Conservation (phyloP, 1,139 yeast species). For the Scheffersomyces illinoinensis region DNA sequence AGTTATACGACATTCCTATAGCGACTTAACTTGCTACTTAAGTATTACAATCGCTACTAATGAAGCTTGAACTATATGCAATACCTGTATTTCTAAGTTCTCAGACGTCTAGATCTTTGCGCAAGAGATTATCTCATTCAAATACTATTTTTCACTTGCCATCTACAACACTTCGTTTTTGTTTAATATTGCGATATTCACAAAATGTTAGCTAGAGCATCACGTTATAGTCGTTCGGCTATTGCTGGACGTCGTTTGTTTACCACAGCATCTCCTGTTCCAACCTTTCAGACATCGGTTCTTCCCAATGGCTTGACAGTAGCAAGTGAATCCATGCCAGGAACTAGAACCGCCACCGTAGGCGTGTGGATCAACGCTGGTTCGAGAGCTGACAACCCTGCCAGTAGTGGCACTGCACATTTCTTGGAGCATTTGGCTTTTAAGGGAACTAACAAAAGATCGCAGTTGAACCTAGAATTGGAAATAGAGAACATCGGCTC, state of each 20-base stretch:
- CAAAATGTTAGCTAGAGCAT: neutral
- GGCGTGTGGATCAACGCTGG: slow-evolving; percentile 99
- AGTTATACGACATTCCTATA: no score
- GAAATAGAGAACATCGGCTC: slow-evolving; percentile 97
- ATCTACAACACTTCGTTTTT: neutral
- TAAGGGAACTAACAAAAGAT: slow-evolving; percentile 83
- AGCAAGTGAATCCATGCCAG: slow-evolving; percentile 87
- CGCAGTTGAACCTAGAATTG: slow-evolving; percentile 83
- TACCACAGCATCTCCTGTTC: slow-evolving; percentile 8
- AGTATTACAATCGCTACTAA: no score
- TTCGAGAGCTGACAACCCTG: slow-evolving; percentile 88
- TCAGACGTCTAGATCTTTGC: neutral
- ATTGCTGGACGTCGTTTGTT: slow-evolving; percentile 1
- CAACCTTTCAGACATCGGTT: slow-evolving; percentile 50
- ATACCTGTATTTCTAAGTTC: neutral
- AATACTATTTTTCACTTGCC: neutral
- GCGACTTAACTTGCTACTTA: no score
- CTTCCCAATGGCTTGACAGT: slow-evolving; percentile 88
- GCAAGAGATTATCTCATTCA: neutral
- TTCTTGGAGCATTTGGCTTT: slow-evolving; percentile 94
- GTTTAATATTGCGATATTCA: no score
- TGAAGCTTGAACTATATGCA: neutral
- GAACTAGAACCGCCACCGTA: slow-evolving; percentile 91
- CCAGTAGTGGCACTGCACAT: slow-evolving; percentile 93
- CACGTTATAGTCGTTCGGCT: neutral